phyloP scores from a whole-genome alignment of 2,329 filamentous ascomycete genomes.

The Fusarium nelsonii region DNA sequence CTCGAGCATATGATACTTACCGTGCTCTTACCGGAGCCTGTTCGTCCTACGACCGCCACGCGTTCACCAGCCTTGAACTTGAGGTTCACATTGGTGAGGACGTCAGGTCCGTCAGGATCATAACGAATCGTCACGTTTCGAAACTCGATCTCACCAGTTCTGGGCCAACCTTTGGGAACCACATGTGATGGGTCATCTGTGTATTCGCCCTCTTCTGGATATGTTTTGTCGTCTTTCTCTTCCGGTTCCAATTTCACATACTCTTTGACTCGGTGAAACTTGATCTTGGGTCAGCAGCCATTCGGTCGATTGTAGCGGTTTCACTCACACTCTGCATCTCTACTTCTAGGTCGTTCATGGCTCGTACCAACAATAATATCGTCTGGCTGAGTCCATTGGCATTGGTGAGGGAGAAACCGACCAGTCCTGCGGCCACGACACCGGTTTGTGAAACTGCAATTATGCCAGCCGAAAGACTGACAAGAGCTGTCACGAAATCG shows the following conservation, averaged over 20 bases:
- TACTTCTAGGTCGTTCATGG: slow-evolving; percentile 68
- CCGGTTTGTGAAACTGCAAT: slow-evolving; percentile 64
- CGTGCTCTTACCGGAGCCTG: slow-evolving; percentile 86
- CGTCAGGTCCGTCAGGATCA: slow-evolving; percentile 59
- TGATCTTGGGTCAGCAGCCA: slow-evolving; percentile 30
- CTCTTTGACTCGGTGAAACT: slow-evolving; percentile 65
- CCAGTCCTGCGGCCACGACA: slow-evolving; percentile 63
- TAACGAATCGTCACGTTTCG: slow-evolving; percentile 65
- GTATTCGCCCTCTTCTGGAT: slow-evolving; percentile 56
- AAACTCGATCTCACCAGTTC: slow-evolving; percentile 63
- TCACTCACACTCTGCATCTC: slow-evolving; percentile 66
- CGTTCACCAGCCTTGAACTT: slow-evolving; percentile 75
- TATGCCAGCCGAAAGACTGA: slow-evolving; percentile 63
- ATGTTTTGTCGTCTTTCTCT: slow-evolving; percentile 57
- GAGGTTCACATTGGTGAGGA: slow-evolving; percentile 64
- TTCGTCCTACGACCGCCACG: slow-evolving; percentile 84
- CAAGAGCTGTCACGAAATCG: slow-evolving; percentile 66
- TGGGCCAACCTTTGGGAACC: slow-evolving; percentile 60
- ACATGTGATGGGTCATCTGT: slow-evolving; percentile 54
- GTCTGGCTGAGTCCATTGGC: slow-evolving; percentile 66
- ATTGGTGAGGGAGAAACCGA: slow-evolving; percentile 68
- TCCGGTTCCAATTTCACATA: slow-evolving; percentile 60
- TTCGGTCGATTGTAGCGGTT: not conserved
- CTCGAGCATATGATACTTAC: slow-evolving; percentile 57
- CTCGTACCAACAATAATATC: slow-evolving; percentile 64